Conservation (phyloP, 75 land plant genomes). For the Cupressus sempervirens region DNA sequence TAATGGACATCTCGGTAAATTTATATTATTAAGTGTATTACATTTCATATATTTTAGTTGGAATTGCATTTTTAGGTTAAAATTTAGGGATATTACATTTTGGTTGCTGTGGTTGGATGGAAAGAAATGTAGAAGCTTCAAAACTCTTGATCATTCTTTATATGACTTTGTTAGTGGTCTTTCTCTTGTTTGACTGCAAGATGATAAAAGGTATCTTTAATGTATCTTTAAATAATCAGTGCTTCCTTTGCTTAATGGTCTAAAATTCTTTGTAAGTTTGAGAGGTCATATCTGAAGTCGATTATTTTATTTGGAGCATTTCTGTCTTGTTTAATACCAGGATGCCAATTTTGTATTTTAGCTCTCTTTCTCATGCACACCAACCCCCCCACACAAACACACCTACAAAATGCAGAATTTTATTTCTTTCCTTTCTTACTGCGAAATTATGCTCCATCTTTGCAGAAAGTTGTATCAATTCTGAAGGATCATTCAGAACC, state of each 20-base stretch:
- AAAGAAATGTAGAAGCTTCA: background rate
- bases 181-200: background rate
- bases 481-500: constrained; percentile 64
- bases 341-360: background rate
- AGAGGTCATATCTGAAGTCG: background rate
- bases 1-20: no score
- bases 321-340: background rate
- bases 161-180: background rate
- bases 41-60: no score
- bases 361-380: background rate
- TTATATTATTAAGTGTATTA: no score
- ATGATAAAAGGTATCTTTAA: no score
- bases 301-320: background rate
- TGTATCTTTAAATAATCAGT: no score
- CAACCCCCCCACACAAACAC: no score
- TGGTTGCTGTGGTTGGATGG: no score
- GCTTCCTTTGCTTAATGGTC: no score
- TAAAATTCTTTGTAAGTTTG: no score
- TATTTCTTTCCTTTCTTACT: background rate
- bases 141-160: background rate
- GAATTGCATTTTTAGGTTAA: no score
- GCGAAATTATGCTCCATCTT: constrained; percentile 1
- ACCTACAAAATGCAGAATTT: background rate
- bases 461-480: constrained; percentile 70
- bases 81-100: no score